phyloP scores from a whole-genome alignment of 2,329 filamentous ascomycete genomes.

The Monosporascus sp. region DNA sequence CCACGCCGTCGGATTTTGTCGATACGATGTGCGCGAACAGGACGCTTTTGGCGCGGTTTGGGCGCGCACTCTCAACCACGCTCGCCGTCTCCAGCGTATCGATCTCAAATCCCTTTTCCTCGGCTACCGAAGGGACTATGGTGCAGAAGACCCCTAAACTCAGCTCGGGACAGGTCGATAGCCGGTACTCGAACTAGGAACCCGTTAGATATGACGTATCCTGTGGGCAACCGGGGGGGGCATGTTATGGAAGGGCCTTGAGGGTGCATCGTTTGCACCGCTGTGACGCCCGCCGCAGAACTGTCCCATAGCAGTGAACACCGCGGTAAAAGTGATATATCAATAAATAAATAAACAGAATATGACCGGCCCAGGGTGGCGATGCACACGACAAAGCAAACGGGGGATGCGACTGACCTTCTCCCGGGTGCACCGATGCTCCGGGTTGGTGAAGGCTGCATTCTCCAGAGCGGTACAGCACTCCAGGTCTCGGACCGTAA shows the following conservation, averaged over 20 bases:
- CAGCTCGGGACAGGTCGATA: conserved; percentile 69
- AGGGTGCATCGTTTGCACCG: neutral
- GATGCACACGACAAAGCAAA: neutral
- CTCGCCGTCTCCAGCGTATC: conserved; percentile 51
- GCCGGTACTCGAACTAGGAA: conserved; percentile 67
- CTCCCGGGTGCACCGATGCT: conserved; percentile 46
- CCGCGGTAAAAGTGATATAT: neutral
- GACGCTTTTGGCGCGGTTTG: conserved; percentile 51
- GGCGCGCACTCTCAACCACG: conserved; percentile 55
- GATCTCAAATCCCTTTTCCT: conserved; percentile 42
- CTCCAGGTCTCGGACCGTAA: conserved; percentile 63
- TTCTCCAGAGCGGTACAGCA: conserved; percentile 53
- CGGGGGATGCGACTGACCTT: conserved; percentile 38
- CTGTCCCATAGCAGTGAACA: neutral
- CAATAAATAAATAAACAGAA: neutral
- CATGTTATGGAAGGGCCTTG: neutral
- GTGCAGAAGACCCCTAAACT: conserved; percentile 77
- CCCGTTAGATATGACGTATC: neutral
- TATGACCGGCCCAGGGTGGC: neutral
- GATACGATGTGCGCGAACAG: conserved; percentile 75
- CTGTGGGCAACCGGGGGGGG: too few species aligned
- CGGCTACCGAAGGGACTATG: conserved; percentile 36
- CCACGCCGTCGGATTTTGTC: conserved; percentile 59
- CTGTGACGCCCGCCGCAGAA: neutral
- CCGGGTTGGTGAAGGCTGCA: conserved; percentile 45